Evolutionary conservation across 148 eudicot genomes (phyloP).

Genomic region (Nepenthes mirabilis): DNA sequence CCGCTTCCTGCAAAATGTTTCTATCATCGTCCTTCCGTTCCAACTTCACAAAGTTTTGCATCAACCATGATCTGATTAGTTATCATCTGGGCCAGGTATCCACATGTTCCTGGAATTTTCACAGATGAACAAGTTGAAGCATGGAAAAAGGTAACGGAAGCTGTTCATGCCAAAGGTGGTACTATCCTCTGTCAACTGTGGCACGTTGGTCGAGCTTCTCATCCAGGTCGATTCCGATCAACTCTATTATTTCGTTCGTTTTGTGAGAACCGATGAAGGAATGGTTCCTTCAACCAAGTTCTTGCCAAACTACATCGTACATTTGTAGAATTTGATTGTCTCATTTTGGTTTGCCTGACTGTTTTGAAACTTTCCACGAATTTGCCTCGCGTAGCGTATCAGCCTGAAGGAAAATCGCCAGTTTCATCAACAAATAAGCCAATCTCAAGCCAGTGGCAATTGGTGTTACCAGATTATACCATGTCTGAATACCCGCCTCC

Average conservation of each 20-base stretch:
- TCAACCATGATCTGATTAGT: too few species aligned
- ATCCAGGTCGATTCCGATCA: conserved; percentile 35
- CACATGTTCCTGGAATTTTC: conserved; percentile 85
- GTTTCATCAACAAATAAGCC: conserved; percentile 47
- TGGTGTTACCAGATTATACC: conserved; percentile 34
- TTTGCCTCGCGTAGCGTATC: conserved; percentile 24
- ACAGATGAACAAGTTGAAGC: conserved; percentile 69
- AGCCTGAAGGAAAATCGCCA: conserved; percentile 34
- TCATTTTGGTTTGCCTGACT: neutral
- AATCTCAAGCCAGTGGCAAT: conserved; percentile 39
- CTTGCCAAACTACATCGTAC: too few species aligned
- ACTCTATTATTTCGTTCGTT: neutral
- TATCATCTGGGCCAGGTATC: conserved; percentile 33
- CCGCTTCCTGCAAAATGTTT: too few species aligned
- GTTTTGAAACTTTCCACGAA: neutral
- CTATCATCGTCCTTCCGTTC: too few species aligned
- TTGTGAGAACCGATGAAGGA: neutral
- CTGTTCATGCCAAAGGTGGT: conserved; percentile 78
- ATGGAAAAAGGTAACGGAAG: conserved; percentile 80
- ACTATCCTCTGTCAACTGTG: conserved; percentile 81
- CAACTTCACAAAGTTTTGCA: too few species aligned
- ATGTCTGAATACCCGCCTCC: conserved; percentile 26
- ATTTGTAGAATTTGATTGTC: neutral
- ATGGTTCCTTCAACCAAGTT: too few species aligned
- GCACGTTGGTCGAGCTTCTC: conserved; percentile 97